These are phyloP conservation scores for Chalaropsis thielavioides DNA, from an alignment of 2,329 filamentous ascomycete genomes.

Conservation along the genomic window DNA sequence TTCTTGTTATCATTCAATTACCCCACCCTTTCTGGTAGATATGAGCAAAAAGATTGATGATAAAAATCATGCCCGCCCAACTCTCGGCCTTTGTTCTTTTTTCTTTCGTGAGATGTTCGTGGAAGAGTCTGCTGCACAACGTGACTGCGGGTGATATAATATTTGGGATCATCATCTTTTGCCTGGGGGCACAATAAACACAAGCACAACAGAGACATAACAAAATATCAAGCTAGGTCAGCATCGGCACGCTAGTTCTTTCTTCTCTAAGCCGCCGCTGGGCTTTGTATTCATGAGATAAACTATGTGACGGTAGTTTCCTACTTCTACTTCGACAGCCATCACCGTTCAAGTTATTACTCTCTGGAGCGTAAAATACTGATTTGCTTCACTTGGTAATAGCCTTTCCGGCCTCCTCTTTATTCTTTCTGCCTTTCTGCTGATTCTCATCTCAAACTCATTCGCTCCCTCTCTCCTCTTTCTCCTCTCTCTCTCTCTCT, in stretches of 20 bases:
- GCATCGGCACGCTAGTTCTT: background rate
- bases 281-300: background rate
- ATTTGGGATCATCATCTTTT: background rate
- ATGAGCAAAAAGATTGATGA: background rate
- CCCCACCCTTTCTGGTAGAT: background rate
- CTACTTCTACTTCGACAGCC: background rate
- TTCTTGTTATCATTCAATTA: background rate
- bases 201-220: background rate
- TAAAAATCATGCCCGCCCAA: background rate
- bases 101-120: background rate
- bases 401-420: conserved; percentile 2
- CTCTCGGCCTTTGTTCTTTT: background rate
- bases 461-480: background rate
- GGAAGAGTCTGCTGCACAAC: background rate
- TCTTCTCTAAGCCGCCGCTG: background rate
- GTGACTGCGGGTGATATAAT: background rate
- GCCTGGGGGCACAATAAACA: background rate
- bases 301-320: background rate
- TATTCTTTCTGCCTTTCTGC: background rate
- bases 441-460: background rate
- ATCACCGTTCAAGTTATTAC: background rate
- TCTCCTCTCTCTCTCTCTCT: background rate
- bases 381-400: background rate
- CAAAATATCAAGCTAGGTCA: background rate
- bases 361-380: background rate